Base-by-base conservation (phyloP, 1,284 basidiomycete genomes). In the Neonothopanus nambi region DNA sequence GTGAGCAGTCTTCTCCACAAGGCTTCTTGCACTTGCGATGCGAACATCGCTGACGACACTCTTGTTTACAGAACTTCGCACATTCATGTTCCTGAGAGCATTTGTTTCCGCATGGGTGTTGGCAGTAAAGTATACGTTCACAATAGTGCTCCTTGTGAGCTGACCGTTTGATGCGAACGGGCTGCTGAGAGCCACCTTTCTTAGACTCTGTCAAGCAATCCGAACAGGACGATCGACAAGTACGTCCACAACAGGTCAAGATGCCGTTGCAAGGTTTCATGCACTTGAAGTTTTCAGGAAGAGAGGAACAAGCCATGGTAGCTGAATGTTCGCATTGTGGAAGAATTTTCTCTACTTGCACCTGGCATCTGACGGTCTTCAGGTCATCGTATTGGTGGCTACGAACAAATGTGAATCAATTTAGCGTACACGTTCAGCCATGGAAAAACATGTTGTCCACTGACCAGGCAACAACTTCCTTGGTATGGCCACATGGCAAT, bases 401-500 rank as follows among this genome's bases (percentile, higher is more conserved):
- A 43, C n/a, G n/a, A 17, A 49, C 18, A 37, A 13, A 43, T 23
- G 5, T 8, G 6, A 23, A n/a, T n/a, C n/a, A n/a, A n/a, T n/a
- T 40, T 24, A 2, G 43, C 51, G 33, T 11, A 26, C 56, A 59
- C 20, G n/a, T 3, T 41, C 8, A 33, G 13, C 11, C 7, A 20
- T 42, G 24, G 24, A 17, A 26, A 30, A 5, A 36, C n/a, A n/a
- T n/a, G 13, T 3, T 21, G 6, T 8, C 3, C n/a, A n/a, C n/a
- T n/a, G 63, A 87, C 87, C 87, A 90, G 28, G 71, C 67, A 17
- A 87, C 72, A 0, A 65, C 65, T 9, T 61, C 15, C n/a, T 69
- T 71, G 17, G 60, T 51, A 64, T 91, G 88, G 1, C 84, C 84
- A 57, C 88, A 91, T 0, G 85, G 82, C n/a, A 91, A 70, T 24